phyloP scores from a whole-genome alignment of 2,329 filamentous ascomycete genomes.

The Aspergillus candidus region DNA sequence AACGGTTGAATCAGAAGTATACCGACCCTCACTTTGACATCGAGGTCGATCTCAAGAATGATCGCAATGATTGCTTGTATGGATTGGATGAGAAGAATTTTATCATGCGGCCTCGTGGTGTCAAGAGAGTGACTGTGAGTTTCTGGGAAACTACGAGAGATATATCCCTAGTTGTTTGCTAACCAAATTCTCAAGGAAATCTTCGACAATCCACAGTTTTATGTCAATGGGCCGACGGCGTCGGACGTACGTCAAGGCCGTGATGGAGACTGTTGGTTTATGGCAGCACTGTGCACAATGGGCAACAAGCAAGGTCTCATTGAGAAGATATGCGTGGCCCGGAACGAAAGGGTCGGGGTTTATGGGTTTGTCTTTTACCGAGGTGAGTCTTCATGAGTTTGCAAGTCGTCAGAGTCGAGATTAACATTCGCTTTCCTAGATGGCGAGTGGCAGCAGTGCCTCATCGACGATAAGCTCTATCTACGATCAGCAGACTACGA shows the following conservation, averaged over 20 bases:
- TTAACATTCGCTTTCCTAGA: slow-evolving; percentile 41
- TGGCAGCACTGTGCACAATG: slow-evolving; percentile 72
- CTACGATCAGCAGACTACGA: slow-evolving; percentile 78
- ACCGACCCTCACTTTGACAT: slow-evolving; percentile 82
- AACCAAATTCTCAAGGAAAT: slow-evolving; percentile 51
- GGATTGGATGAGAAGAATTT: slow-evolving; percentile 35
- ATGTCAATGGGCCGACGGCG: slow-evolving; percentile 67
- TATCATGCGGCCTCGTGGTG: slow-evolving; percentile 58
- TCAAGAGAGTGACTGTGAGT: slow-evolving; percentile 60
- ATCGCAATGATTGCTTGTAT: slow-evolving; percentile 48
- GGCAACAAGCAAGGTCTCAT: slow-evolving; percentile 67
- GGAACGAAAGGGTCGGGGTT: slow-evolving; percentile 67
- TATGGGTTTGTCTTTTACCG: slow-evolving; percentile 82
- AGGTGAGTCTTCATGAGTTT: slow-evolving; percentile 33
- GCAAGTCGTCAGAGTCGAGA: not conserved
- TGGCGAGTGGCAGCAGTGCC: slow-evolving; percentile 86
- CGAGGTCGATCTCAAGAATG: slow-evolving; percentile 64
- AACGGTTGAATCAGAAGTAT: slow-evolving; percentile 77
- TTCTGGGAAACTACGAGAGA: not conserved
- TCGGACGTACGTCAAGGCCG: slow-evolving; percentile 74
- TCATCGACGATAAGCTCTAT: slow-evolving; percentile 86
- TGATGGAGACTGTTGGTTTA: slow-evolving; percentile 79
- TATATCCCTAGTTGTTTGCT: slow-evolving; percentile 6
- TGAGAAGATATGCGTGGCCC: slow-evolving; percentile 65
- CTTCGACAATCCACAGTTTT: slow-evolving; percentile 71